These are phyloP conservation scores for Davidsoniella virescens DNA, from an alignment of 2,329 filamentous ascomycete species.

Conservation along the genomic window DNA sequence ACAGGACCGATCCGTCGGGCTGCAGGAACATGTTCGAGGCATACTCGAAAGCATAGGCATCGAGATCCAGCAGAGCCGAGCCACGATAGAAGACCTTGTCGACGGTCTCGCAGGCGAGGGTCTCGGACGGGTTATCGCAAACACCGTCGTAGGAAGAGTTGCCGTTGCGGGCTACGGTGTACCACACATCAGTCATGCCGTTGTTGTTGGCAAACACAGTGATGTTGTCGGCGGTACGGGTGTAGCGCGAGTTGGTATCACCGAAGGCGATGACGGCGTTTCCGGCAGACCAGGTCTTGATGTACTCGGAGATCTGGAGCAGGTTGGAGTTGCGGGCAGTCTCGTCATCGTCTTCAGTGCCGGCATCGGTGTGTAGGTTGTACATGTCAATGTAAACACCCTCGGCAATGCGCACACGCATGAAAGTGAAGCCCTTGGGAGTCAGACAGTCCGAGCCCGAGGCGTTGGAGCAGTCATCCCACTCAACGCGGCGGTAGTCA, in stretches of 20 bases:
- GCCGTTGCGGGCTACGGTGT: conserved; percentile 35
- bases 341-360: conserved; percentile 34
- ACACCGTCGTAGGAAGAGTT: conserved; percentile 28
- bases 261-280: conserved; percentile 49
- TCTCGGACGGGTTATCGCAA: conserved; percentile 42
- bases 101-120: conserved; percentile 43
- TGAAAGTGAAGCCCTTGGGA: conserved; percentile 54
- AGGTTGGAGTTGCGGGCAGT: conserved; percentile 41
- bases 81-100: conserved; percentile 50
- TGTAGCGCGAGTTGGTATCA: conserved; percentile 51
- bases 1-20: conserved; percentile 36
- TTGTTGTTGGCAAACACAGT: conserved; percentile 33
- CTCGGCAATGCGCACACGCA: conserved; percentile 35
- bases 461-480: conserved; percentile 39
- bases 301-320: conserved; percentile 41
- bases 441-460: conserved; percentile 46
- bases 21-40: conserved; percentile 40
- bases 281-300: conserved; percentile 36
- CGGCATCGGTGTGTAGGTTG: conserved; percentile 52
- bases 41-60: conserved; percentile 37
- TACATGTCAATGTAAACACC: conserved; percentile 44
- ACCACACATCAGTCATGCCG: conserved; percentile 41
- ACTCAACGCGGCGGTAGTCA: conserved; percentile 40
- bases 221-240: conserved; percentile 38
- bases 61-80: conserved; percentile 28